These are phyloP conservation scores for Cladosporium cucumerinum DNA, from an alignment of 2,329 filamentous ascomycete genomes.

Conservation along the genomic window DNA sequence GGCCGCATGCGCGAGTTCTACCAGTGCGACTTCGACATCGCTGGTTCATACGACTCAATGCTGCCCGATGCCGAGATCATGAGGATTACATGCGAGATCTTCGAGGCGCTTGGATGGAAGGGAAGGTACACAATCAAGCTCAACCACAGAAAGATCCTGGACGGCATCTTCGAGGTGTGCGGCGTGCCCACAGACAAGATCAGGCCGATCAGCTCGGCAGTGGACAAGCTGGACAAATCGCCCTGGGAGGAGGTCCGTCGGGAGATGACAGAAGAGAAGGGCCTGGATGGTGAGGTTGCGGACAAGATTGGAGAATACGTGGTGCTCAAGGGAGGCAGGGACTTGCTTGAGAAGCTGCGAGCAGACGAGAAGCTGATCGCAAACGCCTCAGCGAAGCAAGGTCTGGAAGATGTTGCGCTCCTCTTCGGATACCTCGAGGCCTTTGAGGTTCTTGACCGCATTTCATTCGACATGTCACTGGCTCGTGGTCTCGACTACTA, in stretches of 20 bases:
- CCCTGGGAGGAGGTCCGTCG: conserved; percentile 86
- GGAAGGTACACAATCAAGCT: conserved; percentile 82
- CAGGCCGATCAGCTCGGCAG: conserved; percentile 82
- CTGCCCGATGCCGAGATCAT: conserved; percentile 88
- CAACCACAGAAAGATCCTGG: conserved; percentile 91
- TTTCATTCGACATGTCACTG: conserved; percentile 87
- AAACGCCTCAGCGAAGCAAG: conserved; percentile 73
- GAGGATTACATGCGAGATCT: conserved; percentile 79
- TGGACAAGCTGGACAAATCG: conserved; percentile 90
- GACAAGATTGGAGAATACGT: conserved; percentile 86
- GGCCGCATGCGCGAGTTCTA: conserved; percentile 95
- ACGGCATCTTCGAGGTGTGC: conserved; percentile 87
- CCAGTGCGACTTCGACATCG: conserved; percentile 96
- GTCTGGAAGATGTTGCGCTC: conserved; percentile 74
- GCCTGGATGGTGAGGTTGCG: conserved; percentile 69
- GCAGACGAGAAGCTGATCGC: conserved; percentile 64
- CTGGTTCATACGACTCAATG: conserved; percentile 84
- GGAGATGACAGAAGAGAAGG: conserved; percentile 93
- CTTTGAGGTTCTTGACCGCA: conserved; percentile 66
- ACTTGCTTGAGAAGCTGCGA: conserved; percentile 68
- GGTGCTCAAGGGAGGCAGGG: conserved; percentile 69
- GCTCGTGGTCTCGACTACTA: conserved; percentile 92
- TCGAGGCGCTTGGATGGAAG: conserved; percentile 73
- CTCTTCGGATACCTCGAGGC: conserved; percentile 80
- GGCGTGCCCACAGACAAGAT: conserved; percentile 86